A percentile compares a stretch with the other conserved stretches of the same genome.
Evolutionary conservation across 2,329 filamentous ascomycete species (phyloP).

Genomic region (Emericellopsis atlantica): DNA sequence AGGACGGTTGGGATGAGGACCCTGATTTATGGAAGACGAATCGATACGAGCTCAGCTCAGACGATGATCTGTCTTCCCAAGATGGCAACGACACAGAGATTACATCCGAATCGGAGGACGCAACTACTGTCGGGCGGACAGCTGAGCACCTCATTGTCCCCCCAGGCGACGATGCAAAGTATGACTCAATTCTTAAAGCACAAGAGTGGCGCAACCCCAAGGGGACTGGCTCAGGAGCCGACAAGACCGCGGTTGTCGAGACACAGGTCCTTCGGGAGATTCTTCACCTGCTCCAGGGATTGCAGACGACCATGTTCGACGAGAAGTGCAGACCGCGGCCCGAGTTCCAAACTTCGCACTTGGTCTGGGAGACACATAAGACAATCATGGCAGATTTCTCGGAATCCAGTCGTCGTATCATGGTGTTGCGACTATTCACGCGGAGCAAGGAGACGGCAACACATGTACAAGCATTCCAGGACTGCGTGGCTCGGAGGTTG

Average conservation of each 20-base stretch:
- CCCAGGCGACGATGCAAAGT: conserved; percentile 16
- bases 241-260: conserved; percentile 48
- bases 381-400: conserved; percentile 33
- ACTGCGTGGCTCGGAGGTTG: conserved; percentile 46
- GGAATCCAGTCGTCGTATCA: conserved; percentile 31
- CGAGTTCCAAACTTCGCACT: conserved; percentile 31
- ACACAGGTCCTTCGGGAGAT: conserved; percentile 63
- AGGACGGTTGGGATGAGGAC: conserved; percentile 61
- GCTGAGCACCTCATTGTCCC: conserved; percentile 21
- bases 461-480: conserved; percentile 60
- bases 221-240: conserved; percentile 17
- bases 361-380: conserved; percentile 36
- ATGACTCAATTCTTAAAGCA: conserved; percentile 16
- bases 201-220: conserved; percentile 22
- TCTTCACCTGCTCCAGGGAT: conserved; percentile 73
- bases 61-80: conserved; percentile 25
- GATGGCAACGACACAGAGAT: conserved; percentile 24
- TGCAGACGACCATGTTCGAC: conserved; percentile 61
- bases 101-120: conserved; percentile 16
- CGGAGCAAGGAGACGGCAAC: conserved; percentile 33
- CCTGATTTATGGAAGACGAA: conserved; percentile 57
- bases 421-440: conserved; percentile 30
- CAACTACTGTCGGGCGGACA: conserved; percentile 11
- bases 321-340: conserved; percentile 22
- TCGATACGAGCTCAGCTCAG: conserved; percentile 56